Base-by-base conservation (phyloP, 257 asterid genomes). In the Solanum arcanum region DNA sequence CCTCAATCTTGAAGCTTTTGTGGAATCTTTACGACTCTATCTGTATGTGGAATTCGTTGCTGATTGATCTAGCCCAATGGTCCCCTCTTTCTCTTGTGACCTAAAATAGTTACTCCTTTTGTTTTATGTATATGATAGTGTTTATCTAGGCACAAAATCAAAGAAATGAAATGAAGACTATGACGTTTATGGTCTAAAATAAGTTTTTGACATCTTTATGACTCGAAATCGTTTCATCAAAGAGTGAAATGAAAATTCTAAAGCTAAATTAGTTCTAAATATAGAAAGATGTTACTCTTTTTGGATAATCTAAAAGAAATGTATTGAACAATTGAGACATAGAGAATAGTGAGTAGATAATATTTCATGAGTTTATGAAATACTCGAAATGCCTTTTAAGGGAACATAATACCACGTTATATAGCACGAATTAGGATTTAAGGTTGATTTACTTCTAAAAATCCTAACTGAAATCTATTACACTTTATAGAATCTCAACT, bases 391-490 rank as follows among this genome's bases (percentile, higher is more conserved):
- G n/a, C 0, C 9, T 42, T 42, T 42, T 42, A 11, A 52, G 10
- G 23, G 0, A 47, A 52, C 6, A 52, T 52, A 16, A 52, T 6
- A 16, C 10, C 21, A 2, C 1, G 18, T 16, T 16, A 52, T 52
- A 52, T 52, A 52, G 4, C 23, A 52, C 18, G 10, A 52, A 16
- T 4, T 52, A 52, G 0, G 1, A 52, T 52, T 52, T 52, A 52
- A 0, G 2, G 0, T 52, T 16, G n/a, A 52, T 9, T 1, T 6
- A 4, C n/a, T 4, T 52, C 11, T 16, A 52, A 52, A 2, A 18
- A 52, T 52, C 4, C 62, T 16, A 52, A 16, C 2, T 52, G 0
- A 20, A 52, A 16, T 52, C 62, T 0, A 18, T 6, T 52, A 52
- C n/a, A 6, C 11, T 44, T 44, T 44, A 5, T 44, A 44, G 1